Base-by-base conservation (phyloP, 116 monocot genomes). In the Iris pallida region DNA sequence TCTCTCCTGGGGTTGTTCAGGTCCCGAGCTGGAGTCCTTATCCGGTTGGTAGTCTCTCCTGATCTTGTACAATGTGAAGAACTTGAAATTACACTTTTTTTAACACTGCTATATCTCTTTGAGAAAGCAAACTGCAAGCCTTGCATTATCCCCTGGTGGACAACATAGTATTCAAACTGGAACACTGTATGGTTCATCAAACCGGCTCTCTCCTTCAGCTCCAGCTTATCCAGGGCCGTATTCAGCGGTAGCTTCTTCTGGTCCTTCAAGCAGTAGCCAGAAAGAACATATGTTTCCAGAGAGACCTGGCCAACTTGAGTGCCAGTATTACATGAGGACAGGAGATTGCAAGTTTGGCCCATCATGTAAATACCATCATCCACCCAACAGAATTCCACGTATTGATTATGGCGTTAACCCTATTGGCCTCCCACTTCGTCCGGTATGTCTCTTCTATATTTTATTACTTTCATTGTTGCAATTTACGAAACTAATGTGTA, bases 291-390 rank as follows among this genome's bases (percentile, higher is more conserved):
- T 47, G 9, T 81, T 78, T 55, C 88, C 92, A 40, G 85, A 83
- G 74, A 81, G 85, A 75, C 92, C 92, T n/a, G 92, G 81, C 5
- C 92, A 92, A 72, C 88, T 88, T 20, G 88, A 85, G 72, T 92
- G 92, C 53, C 92, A 88, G 53, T 88, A 74, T 68, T 92, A 88
- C 64, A 80, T 92, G 80, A 83, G 72, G 61, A 92, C 92, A 57
- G 92, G 92, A 14, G 83, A 88, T 72, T 95, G 95, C 66, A 95
- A 91, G 73, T 95, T 78, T 63, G 91, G 95, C 65, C 62, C 88
- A 40, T 67, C 90, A 19, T 95, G 95, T 73, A 90, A 76, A 80
- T 95, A 88, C 58, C 81, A 95, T 78, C 95, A 95, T 77, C 95
- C 90, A 53, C 86, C 75, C 42, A 79, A 81, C 83, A 83, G 71